Base-by-base conservation (phyloP, 306 rosid species). In the Rubus idaeus region DNA sequence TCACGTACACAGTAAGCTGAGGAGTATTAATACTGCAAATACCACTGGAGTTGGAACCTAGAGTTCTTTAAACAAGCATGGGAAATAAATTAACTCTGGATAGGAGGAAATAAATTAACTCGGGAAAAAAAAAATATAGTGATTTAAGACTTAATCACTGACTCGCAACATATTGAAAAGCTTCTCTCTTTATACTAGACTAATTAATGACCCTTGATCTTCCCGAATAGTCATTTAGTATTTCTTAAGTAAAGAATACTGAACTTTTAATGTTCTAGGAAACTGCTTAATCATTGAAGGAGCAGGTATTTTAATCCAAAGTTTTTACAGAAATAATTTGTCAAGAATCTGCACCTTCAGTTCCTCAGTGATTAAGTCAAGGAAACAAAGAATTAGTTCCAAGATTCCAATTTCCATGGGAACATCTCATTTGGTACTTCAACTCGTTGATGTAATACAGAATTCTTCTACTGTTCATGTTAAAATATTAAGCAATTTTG, bases 151-250 rank as follows among this genome's bases (percentile, higher is more conserved):
- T 3, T 52, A 2, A 10, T 57, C 14, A 20, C 14, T 21, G 14
- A 56, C 62, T 52, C 0, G 1, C 62, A 56, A 56, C 35, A 56
- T 56, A 56, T 8, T 20, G 30, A 56, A 5, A 56, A 20, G 35
- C 62, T 56, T 56, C 62, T 56, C 62, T 56, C 13, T 56, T 20
- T 56, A 56, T 56, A 20, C 2, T 56, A 18, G 20, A 8, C 35
- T 56, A 20, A 57, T 6, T 57, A 57, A n/a, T 56, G 61, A 56
- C 37, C 58, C 63, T 57, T 57, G 63, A 57, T 55, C n/a, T 55
- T 55, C 61, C 61, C 61, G 20, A 7, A n/a, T 55, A n/a, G 26
- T n/a, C 30, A 0, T 55, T 18, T 7, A 55, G 26, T 55, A 53
- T 6, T 53, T 18, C 8, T 18, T 1, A 16, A 16, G 23, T 7